Evolutionary conservation across 371 early-diverging fungal genomes (phyloP).

Genomic region (Polyrhizophydium stewartii): DNA sequence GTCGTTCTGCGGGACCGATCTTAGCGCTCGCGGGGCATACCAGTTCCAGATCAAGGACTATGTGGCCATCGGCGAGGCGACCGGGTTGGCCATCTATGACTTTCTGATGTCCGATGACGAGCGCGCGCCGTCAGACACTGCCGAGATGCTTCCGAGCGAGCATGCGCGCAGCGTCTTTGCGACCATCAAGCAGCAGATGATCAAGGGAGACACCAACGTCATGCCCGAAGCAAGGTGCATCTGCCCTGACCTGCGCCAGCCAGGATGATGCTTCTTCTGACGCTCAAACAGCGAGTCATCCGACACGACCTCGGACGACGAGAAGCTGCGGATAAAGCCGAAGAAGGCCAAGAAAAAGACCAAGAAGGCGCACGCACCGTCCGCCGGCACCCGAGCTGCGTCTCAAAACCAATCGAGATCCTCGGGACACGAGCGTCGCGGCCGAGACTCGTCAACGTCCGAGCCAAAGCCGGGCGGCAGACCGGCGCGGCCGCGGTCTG

Average conservation of each 20-base stretch:
- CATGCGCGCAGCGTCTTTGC: too few relatives aligned
- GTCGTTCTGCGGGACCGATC: constrained; percentile 27
- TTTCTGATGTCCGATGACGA: not conserved
- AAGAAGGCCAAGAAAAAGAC: not conserved
- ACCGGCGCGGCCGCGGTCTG: too few relatives aligned
- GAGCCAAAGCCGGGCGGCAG: too few relatives aligned
- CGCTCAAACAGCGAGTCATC: constrained; percentile 11
- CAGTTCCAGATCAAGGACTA: not conserved
- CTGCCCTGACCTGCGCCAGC: too few relatives aligned
- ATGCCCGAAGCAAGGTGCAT: constrained; percentile 12
- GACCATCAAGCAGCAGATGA: too few relatives aligned
- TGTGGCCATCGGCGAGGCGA: not conserved
- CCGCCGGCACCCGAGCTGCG: too few relatives aligned
- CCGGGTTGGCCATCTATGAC: not conserved
- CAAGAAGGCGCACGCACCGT: too few relatives aligned
- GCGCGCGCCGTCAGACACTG: not conserved
- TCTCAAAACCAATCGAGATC: too few relatives aligned
- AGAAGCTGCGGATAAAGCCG: constrained; percentile 6
- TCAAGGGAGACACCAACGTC: not conserved
- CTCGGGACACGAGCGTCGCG: too few relatives aligned
- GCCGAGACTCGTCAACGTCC: too few relatives aligned
- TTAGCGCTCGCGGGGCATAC: not conserved
- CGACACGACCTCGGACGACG: constrained; percentile 20
- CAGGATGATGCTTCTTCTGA: too few relatives aligned
- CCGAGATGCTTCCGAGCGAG: too few relatives aligned